Conservation (phyloP, 257 asterid species). For the Scutellaria minor region DNA sequence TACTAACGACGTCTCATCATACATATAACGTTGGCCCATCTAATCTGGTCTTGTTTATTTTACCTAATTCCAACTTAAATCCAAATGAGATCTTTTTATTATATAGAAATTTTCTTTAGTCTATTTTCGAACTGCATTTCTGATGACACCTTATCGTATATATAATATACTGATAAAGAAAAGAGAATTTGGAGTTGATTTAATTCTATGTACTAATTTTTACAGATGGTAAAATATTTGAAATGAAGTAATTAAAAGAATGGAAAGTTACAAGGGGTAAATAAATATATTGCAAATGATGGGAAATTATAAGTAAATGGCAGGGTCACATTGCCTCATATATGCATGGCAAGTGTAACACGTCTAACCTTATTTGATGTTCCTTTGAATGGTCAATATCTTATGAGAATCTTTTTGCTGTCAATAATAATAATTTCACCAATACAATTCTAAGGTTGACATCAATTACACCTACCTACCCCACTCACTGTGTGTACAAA, state of each 20-base stretch:
- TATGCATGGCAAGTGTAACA: conserved; percentile 66
- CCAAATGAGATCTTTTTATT: no score
- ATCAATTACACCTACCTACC: conserved; percentile 41
- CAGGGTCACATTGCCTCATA: conserved; percentile 51
- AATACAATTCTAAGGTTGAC: conserved; percentile 49
- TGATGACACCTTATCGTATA: no score
- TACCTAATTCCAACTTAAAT: no score
- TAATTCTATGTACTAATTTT: not conserved
- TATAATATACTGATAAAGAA: no score
- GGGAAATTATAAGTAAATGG: conserved; percentile 24
- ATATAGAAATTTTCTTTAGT: no score
- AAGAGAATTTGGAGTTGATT: no score
- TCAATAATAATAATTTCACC: conserved; percentile 46
- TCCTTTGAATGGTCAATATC: conserved; percentile 81
- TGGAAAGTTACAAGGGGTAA: not conserved
- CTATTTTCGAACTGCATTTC: no score
- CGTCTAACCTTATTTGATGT: conserved; percentile 56
- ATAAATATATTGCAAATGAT: conserved; percentile 1
- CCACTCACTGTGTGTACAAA: conserved; percentile 27
- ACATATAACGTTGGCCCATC: not conserved
- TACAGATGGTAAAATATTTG: not conserved
- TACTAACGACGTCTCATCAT: no score
- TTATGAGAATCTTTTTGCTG: conserved; percentile 70
- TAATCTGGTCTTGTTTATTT: no score
- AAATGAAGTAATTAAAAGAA: not conserved